Conservation (phyloP, 108 stramenopile species). For the Cyclotella atomus region DNA sequence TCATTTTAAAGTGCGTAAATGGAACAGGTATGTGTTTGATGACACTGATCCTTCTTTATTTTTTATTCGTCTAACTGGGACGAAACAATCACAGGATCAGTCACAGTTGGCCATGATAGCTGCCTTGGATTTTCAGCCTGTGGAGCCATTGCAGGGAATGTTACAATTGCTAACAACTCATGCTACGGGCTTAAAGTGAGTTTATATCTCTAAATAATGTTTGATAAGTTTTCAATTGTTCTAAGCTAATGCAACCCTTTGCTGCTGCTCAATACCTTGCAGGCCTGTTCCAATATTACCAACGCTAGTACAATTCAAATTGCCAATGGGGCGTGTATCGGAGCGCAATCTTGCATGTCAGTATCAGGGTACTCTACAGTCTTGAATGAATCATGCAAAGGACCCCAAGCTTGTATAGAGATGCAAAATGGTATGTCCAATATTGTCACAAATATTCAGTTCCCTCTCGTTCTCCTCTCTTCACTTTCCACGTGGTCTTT, state of each 20-base stretch:
- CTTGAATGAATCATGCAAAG: background rate
- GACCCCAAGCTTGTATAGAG: background rate
- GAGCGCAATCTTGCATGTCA: background rate
- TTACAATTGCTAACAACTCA: background rate
- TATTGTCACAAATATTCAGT: background rate
- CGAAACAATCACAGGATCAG: background rate
- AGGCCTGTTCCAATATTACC: background rate
- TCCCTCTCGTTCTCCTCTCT: background rate
- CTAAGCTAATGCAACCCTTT: too few relatives aligned
- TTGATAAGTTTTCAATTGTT: too few relatives aligned
- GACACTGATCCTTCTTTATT: background rate
- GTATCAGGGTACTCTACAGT: constrained; percentile 1
- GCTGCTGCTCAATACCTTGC: too few relatives aligned
- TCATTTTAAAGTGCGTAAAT: background rate
- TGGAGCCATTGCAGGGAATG: background rate
- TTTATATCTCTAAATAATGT: too few relatives aligned
- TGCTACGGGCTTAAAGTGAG: constrained; percentile 5
- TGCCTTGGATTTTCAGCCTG: background rate
- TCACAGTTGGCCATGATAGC: background rate
- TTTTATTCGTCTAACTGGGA: background rate
- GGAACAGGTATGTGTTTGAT: background rate
- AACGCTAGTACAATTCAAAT: background rate
- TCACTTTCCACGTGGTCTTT: too few relatives aligned
- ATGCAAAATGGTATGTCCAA: background rate
- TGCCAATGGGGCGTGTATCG: background rate